Conservation (phyloP, 1,284 basidiomycete genomes). For the Xerocomus minutiporus region DNA sequence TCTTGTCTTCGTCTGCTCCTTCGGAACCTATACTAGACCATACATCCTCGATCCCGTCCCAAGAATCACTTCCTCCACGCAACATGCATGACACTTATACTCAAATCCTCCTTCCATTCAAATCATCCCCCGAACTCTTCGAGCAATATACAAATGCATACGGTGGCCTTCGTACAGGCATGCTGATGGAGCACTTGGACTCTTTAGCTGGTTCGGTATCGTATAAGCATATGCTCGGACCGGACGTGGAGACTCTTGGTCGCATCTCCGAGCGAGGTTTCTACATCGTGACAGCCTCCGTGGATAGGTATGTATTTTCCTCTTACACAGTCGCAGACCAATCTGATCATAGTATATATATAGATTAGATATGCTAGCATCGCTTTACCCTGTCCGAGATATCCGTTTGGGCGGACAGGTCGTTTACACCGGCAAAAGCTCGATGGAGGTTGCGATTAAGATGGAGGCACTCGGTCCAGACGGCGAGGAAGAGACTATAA, state of each 20-base stretch:
- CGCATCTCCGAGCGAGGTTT: constrained; percentile 59
- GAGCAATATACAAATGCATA: constrained; percentile 68
- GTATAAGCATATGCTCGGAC: constrained; percentile 76
- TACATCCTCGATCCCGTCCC: constrained; percentile 13
- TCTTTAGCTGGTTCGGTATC: constrained; percentile 79
- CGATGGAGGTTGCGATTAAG: constrained; percentile 79
- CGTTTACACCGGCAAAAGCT: constrained; percentile 71
- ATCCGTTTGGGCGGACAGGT: constrained; percentile 75
- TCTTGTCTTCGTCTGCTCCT: constrained; percentile 36
- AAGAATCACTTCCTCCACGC: constrained; percentile 39
- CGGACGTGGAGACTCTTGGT: constrained; percentile 49
- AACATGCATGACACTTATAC: constrained; percentile 69
- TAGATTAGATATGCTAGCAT: constrained; percentile 62
- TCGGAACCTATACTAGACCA: constrained; percentile 12
- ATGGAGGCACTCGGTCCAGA: constrained; percentile 62
- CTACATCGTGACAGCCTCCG: constrained; percentile 79
- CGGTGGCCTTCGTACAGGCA: constrained; percentile 63
- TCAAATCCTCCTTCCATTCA: constrained; percentile 60
- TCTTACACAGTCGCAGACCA: background rate
- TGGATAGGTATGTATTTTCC: constrained; percentile 52
- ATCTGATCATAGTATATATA: background rate
- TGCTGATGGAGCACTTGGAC: constrained; percentile 75
- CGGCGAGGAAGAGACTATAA: constrained; percentile 53
- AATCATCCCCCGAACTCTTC: constrained; percentile 50
- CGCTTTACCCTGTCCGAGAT: constrained; percentile 57